Conservation (phyloP, 169 alveolate genomes). For the Cryptosporidium meleagridis region DNA sequence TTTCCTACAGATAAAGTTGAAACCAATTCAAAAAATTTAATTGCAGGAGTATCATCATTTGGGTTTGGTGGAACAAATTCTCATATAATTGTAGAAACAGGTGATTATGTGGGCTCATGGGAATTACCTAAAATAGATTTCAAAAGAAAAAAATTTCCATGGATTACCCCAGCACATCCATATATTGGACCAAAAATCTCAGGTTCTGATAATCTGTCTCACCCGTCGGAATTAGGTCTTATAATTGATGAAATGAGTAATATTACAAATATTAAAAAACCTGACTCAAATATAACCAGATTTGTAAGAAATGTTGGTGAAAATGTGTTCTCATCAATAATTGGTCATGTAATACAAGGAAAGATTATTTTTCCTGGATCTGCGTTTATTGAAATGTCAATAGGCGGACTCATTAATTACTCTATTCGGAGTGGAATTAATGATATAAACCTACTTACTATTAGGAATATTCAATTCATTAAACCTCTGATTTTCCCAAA, state of each 20-base stretch:
- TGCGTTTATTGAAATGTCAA: constrained; percentile 51
- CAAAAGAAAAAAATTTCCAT: constrained; percentile 42
- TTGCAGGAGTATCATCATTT: constrained; percentile 83
- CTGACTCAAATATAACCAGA: constrained; percentile 35
- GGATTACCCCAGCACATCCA: constrained; percentile 69
- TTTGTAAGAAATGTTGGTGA: constrained; percentile 51
- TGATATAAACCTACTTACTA: background rate
- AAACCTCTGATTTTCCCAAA: constrained; percentile 38
- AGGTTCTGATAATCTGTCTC: background rate
- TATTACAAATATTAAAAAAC: background rate
- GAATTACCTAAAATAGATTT: constrained; percentile 18
- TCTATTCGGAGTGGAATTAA: constrained; percentile 31
- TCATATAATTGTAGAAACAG: constrained; percentile 70
- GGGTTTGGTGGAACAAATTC: constrained; percentile 85
- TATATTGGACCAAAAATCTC: constrained; percentile 69
- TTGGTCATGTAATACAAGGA: constrained; percentile 47
- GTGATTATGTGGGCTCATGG: background rate
- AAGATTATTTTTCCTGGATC: constrained; percentile 45
- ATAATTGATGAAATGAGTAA: constrained; percentile 38
- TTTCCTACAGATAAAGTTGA: constrained; percentile 38
- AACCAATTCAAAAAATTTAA: constrained; percentile 21
- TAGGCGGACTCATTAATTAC: constrained; percentile 49
- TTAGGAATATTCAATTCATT: background rate
- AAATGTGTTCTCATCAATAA: background rate
- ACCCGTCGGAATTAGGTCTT: constrained; percentile 48